Evolutionary conservation across 768 basidiomycete species (phyloP), one percentile per base, ranked within the genome.

Genomic region (Vararia minispora): DNA sequence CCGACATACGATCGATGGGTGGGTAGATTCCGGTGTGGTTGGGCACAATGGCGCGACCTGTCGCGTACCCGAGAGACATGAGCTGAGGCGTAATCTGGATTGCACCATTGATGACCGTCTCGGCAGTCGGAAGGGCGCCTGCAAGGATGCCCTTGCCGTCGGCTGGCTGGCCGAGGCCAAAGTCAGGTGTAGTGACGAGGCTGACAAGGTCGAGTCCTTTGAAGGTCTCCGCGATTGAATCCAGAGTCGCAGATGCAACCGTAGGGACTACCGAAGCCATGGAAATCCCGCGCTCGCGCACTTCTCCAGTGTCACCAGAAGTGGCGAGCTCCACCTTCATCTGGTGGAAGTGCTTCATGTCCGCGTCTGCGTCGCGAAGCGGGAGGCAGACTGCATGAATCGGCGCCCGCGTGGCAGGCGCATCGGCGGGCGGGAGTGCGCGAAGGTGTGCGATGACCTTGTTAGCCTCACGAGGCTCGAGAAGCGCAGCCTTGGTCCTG

Each of bases 321-420:
- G 32, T 37, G 11, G 28, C 39, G 14, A 42, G 44, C 2, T 53
- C 49, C 26, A 51, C 24, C 5, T 42, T 44, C 18, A 84, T 52
- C 32, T 63, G 64, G 16, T 65, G 57, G 50, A 86, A 83, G 46
- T 78, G 70, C n/a, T 68, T 61, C 18, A 64, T 56, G 10, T 82
- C 63, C 21, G 69, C 71, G 48, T 86, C 81, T 6, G 55, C 66
- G 39, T 89, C 86, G 2, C 73, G 52, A 46, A 66, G 64, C 22
- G 64, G 68, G 27, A 89, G 66, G 49, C 81, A 88, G 16, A 87
- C 84, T 0, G 83, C 86, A 49, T 79, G 85, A 21, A 88, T 83
- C 16, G 82, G 82, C 3, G 52, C 52, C 34, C 41, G 46, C 10
- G 37, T 46, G 21, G 40, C 27, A 8, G 54, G 49, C 17, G 51